Base-by-base conservation (phyloP, 371 early-diverging fungal genomes). In the Syncephalis fuscata region DNA sequence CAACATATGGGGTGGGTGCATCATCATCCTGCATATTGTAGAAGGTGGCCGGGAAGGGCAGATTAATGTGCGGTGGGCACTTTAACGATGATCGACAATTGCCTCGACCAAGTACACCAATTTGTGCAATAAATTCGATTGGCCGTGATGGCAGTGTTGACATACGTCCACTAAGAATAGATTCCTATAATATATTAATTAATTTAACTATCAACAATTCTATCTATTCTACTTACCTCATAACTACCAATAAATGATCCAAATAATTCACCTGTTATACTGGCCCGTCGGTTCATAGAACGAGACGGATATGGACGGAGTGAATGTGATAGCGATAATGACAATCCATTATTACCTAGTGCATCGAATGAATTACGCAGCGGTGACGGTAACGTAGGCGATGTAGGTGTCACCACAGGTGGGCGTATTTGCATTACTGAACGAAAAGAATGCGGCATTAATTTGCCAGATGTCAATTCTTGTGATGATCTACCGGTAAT, bases 111-210 rank as follows among this genome's bases (percentile, higher is more conserved):
- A 84, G 58, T 1, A 75, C 82, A 1, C 85, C 82, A 21, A 88
- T 75, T 45, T 84, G 81, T 20, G 78, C 76, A 21, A 71, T 62
- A 49, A 86, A 86, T 1, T 65, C 60, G 42, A 88, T 68, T 2
- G 88, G 85, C 26, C 76, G 73, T 4, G 80, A 80, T 3, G 88
- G 85, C 36, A 78, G 58, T 1, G 82, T 71, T 4, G 85, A 83
- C 84, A 88, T 82, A 25, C 86, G 64, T 23, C 86, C 85, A n/a
- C 68, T 76, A 0, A 88, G 62, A 16, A 88, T 68, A 0, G 82
- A 82, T 53, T 88, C 84, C 32, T 32, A 32, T 21, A 24, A 23
- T 49, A 39, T 4, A 24, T 49, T 56, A 42, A 22, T 48, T n/a
- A n/a, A 25, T 41, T n/a, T 11, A 50, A 23, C 15, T 55, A 8